These are phyloP conservation scores for Agaricus blazei DNA, from an alignment of 768 basidiomycete genomes.

Conservation along the genomic window DNA sequence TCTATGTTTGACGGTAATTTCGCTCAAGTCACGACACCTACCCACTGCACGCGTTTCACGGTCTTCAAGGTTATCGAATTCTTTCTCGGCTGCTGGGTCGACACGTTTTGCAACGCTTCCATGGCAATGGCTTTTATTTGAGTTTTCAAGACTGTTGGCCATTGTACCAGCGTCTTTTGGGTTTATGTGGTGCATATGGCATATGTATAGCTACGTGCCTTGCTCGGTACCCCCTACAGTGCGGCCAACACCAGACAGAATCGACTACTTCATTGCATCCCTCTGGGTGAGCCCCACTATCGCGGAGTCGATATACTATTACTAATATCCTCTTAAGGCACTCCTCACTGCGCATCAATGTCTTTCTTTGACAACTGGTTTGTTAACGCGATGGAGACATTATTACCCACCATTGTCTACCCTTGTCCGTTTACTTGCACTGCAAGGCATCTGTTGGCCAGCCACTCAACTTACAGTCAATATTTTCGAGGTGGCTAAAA, in stretches of 20 bases:
- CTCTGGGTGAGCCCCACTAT: conserved; percentile 54
- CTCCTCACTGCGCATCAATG: conserved; percentile 88
- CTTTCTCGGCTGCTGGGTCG: conserved; percentile 15
- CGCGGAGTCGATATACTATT: neutral
- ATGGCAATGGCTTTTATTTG: conserved; percentile 52
- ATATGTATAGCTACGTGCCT: conserved; percentile 27
- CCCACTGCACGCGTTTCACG: conserved; percentile 52
- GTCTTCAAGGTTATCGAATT: neutral
- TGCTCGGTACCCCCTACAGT: conserved; percentile 22
- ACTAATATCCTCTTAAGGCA: conserved; percentile 40
- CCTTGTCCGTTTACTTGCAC: conserved; percentile 83
- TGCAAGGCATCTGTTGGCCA: conserved; percentile 97
- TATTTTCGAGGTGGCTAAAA: conserved; percentile 59
- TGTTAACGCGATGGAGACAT: conserved; percentile 83
- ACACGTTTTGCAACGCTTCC: conserved; percentile 32
- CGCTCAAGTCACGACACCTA: conserved; percentile 50
- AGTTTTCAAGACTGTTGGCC: conserved; percentile 63
- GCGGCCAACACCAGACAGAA: conserved; percentile 40
- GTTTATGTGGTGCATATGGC: conserved; percentile 56
- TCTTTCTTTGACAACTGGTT: conserved; percentile 80
- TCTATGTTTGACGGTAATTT: neutral
- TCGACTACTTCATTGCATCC: conserved; percentile 63
- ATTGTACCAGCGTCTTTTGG: conserved; percentile 72
- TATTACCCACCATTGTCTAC: conserved; percentile 89
- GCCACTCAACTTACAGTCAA: conserved; percentile 82